These are phyloP conservation scores for Solanum hybrid DNA, from an alignment of 305 asterid species.

Conservation along the genomic window DNA sequence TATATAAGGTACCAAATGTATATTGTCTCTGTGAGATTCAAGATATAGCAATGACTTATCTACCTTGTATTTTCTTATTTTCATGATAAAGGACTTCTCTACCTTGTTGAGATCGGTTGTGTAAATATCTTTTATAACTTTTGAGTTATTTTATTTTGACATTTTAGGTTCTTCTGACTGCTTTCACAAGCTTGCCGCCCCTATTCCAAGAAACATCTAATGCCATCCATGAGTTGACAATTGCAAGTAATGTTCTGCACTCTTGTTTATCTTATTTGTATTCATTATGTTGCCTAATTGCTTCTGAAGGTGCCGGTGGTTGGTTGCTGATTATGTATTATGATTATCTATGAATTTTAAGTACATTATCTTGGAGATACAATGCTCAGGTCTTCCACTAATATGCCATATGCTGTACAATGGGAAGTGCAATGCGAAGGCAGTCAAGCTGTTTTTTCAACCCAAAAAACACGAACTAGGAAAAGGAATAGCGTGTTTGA, in stretches of 20 bases:
- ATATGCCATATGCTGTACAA: neutral
- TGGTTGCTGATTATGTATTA: neutral
- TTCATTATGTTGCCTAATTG: neutral
- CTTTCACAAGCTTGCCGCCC: conserved; percentile 83
- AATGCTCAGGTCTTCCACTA: neutral
- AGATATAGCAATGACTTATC: neutral
- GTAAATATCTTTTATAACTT: neutral
- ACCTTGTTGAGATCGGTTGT: neutral
- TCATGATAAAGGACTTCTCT: neutral
- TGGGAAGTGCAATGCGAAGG: neutral
- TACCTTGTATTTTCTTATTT: neutral
- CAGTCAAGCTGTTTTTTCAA: neutral
- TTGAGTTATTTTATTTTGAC: neutral
- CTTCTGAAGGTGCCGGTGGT: neutral
- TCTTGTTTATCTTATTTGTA: neutral
- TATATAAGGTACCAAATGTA: neutral
- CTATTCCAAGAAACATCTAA: conserved; percentile 61
- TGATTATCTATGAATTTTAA: neutral
- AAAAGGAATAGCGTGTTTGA: neutral
- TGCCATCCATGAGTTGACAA: conserved; percentile 61
- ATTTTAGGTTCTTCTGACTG: conserved; percentile 59
- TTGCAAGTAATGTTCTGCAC: conserved; percentile 59
- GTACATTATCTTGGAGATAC: neutral
- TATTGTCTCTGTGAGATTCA: neutral
- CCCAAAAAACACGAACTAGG: neutral